Percentiles rank a stretch among this genome's conserved stretches.
These are phyloP conservation scores for Candida easanensis DNA, from an alignment of 805 yeast species.

Conservation along the genomic window DNA sequence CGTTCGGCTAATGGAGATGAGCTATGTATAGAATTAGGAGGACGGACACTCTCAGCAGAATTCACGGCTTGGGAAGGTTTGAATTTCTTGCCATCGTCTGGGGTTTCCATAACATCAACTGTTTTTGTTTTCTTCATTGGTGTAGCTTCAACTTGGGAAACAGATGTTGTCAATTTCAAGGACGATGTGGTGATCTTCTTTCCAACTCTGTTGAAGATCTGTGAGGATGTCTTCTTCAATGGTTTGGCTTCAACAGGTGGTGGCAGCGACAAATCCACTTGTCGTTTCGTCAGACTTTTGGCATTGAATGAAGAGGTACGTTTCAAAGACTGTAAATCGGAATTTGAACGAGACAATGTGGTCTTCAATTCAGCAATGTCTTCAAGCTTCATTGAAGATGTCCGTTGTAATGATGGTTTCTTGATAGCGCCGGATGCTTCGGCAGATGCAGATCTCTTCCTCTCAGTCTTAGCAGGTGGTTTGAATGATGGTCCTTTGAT, in stretches of 20 bases:
- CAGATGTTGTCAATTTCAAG: constrained; percentile 10
- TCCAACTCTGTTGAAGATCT: constrained; percentile 29
- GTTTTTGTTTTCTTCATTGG: constrained; percentile 25
- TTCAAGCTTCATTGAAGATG: constrained; percentile 23
- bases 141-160: constrained; percentile 29
- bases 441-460: constrained; percentile 4
- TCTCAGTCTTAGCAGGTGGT: constrained; percentile 5
- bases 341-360: constrained; percentile 19
- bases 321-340: constrained; percentile 23
- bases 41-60: constrained; percentile 4
- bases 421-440: constrained; percentile 4
- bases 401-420: constrained; percentile 14
- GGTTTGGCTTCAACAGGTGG: constrained; percentile 10
- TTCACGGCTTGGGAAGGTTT: background rate
- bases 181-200: constrained; percentile 17
- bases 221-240: constrained; percentile 17
- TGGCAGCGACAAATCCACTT: constrained; percentile 27
- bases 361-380: constrained; percentile 23
- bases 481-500: constrained; percentile 38
- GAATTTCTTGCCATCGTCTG: constrained; percentile 6
- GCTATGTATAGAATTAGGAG: constrained; percentile 1
- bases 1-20: constrained; percentile 17
- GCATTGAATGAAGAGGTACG: constrained; percentile 27
- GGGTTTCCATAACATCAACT: constrained; percentile 20
- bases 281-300: constrained; percentile 23